These are phyloP conservation scores for Phytophthora citricola DNA, from an alignment of 352 stramenopile genomes.

Conservation along the genomic window DNA sequence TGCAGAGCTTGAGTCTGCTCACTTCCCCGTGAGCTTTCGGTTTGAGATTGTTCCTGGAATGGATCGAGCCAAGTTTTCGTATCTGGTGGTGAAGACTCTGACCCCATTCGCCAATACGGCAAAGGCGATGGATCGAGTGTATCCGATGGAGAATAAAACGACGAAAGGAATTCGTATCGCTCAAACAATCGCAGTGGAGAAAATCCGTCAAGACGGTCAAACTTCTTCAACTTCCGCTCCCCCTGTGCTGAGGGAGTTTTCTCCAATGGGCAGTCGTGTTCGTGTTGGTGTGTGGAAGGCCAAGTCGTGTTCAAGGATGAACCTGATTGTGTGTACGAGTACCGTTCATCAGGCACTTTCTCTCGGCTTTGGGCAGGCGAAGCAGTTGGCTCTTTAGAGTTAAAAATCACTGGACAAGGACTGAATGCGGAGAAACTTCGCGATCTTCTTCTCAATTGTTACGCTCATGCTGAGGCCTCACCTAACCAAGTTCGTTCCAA, in stretches of 20 bases:
- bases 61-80: slow-evolving; percentile 63
- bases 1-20: slow-evolving; percentile 35
- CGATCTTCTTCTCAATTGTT: slow-evolving; percentile 67
- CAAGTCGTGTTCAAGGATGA: slow-evolving; percentile 61
- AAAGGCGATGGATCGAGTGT: slow-evolving; percentile 57
- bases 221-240: slow-evolving; percentile 5
- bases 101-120: slow-evolving; percentile 57
- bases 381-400: slow-evolving; percentile 32
- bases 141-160: slow-evolving; percentile 40
- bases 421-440: slow-evolving; percentile 55
- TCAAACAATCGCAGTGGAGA: slow-evolving; percentile 53
- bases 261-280: slow-evolving; percentile 20
- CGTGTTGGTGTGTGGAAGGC: slow-evolving; percentile 72
- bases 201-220: slow-evolving; percentile 36
- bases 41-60: slow-evolving; percentile 61
- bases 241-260: slow-evolving; percentile 21
- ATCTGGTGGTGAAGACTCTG: slow-evolving; percentile 46
- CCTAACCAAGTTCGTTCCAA: slow-evolving; percentile 52
- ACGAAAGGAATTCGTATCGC: slow-evolving; percentile 59
- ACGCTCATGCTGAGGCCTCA: slow-evolving; percentile 45
- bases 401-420: slow-evolving; percentile 55
- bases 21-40: slow-evolving; percentile 40
- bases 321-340: slow-evolving; percentile 49
- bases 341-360: slow-evolving; percentile 62
- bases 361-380: slow-evolving; percentile 39